A percentile compares a stretch with the other conserved stretches of the same genome.
Evolutionary conservation across 345 rosid genomes (phyloP).

Genomic region (Euphorbia peplus): DNA sequence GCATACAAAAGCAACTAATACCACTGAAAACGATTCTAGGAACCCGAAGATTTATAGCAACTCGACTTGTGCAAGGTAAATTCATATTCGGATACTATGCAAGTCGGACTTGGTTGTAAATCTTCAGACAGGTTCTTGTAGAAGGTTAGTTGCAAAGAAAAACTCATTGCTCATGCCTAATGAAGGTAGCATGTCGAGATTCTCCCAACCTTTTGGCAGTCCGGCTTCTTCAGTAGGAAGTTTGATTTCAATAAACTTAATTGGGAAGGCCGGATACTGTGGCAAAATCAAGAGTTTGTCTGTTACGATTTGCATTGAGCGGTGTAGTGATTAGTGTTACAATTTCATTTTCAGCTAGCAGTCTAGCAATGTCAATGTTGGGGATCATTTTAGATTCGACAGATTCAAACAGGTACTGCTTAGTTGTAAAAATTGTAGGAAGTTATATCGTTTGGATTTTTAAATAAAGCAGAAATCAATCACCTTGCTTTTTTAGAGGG

Average conservation of each 20-base stretch:
- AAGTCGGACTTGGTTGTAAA: constrained; percentile 23
- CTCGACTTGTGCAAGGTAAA: constrained; percentile 21
- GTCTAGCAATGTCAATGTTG: constrained; percentile 19
- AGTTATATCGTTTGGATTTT: too few species aligned
- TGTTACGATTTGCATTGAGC: constrained; percentile 25
- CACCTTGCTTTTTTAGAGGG: too few species aligned
- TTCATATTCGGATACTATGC: constrained; percentile 38
- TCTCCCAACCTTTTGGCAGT: constrained; percentile 17
- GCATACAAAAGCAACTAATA: constrained; percentile 10
- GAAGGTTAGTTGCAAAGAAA: constrained; percentile 5
- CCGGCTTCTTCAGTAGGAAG: constrained; percentile 15
- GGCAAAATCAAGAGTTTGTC: constrained; percentile 13
- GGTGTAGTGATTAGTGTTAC: constrained; percentile 28
- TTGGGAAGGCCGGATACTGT: constrained; percentile 19
- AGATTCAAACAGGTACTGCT: too few species aligned
- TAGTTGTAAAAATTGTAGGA: too few species aligned
- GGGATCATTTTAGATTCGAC: too few species aligned
- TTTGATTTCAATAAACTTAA: constrained; percentile 2
- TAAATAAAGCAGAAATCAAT: too few species aligned
- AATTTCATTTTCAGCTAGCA: constrained; percentile 2
- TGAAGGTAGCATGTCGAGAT: constrained; percentile 17
- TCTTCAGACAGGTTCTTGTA: constrained; percentile 16
- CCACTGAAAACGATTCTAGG: constrained; percentile 33
- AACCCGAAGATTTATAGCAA: constrained; percentile 18
- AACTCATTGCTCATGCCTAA: constrained; percentile 9